Evolutionary conservation across 2,329 filamentous ascomycete genomes (phyloP).

Genomic region (Aspergillus brunneoviolaceus): DNA sequence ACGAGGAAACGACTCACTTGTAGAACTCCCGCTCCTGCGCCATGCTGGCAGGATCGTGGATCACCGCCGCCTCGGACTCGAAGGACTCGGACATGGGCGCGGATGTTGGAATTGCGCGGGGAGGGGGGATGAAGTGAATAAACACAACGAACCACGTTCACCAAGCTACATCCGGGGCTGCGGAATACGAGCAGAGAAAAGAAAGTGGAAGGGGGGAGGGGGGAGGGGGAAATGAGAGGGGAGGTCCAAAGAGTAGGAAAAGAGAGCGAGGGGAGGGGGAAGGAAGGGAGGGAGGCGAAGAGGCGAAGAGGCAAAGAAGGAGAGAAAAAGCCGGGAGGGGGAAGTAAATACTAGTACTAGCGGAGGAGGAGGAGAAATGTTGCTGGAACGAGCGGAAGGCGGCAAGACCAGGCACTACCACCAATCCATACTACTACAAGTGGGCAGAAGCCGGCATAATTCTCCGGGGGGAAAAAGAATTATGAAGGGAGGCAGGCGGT

Average conservation of each 20-base stretch:
- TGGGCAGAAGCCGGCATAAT: neutral
- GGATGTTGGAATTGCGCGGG: neutral
- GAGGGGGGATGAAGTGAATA: neutral
- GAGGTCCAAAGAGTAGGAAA: neutral
- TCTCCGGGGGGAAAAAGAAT: neutral
- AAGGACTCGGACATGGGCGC: neutral
- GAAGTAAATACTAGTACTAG: neutral
- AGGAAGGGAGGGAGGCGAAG: neutral
- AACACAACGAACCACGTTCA: neutral
- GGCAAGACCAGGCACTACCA: neutral
- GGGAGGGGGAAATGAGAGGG: too few relatives aligned
- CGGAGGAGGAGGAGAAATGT: neutral
- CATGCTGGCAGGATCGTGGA: neutral
- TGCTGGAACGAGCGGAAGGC: neutral
- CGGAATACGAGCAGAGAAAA: neutral
- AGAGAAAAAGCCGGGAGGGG: neutral
- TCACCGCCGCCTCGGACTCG: neutral
- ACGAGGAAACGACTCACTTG: neutral
- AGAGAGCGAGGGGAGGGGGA: neutral
- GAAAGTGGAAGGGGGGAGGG: neutral
- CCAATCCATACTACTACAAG: too few relatives aligned
- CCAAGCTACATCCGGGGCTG: neutral
- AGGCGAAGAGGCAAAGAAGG: neutral
- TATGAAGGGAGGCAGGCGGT: neutral
- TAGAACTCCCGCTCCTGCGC: neutral